Conservation (phyloP, 2,329 filamentous ascomycete genomes). For the Waltergamsia citrina region DNA sequence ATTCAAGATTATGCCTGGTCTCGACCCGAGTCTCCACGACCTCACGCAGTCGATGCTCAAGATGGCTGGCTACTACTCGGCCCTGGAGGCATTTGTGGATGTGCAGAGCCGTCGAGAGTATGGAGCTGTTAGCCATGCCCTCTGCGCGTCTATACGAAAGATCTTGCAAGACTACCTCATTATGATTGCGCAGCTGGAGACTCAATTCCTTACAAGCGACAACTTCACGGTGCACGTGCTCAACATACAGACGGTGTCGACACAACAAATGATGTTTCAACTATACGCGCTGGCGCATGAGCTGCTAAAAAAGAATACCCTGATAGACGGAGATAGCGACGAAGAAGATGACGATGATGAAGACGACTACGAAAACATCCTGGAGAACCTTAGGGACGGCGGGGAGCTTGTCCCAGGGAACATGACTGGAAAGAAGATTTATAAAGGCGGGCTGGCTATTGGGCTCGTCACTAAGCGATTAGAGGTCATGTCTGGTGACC, state of each 20-base stretch:
- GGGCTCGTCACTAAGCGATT: slow-evolving; percentile 77
- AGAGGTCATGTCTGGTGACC: slow-evolving; percentile 87
- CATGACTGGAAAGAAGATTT: slow-evolving; percentile 81
- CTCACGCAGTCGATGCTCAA: slow-evolving; percentile 81
- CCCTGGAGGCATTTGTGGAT: slow-evolving; percentile 86
- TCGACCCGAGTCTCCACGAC: slow-evolving; percentile 87
- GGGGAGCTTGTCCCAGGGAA: slow-evolving; percentile 71
- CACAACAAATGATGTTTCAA: slow-evolving; percentile 83
- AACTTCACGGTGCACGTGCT: slow-evolving; percentile 89
- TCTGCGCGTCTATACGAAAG: slow-evolving; percentile 91
- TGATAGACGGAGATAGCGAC: slow-evolving; percentile 72
- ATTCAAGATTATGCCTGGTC: slow-evolving; percentile 70
- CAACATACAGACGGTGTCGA: slow-evolving; percentile 84
- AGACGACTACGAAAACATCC: slow-evolving; percentile 82
- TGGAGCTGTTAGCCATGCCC: slow-evolving; percentile 87
- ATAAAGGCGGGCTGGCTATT: slow-evolving; percentile 93
- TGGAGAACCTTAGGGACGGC: slow-evolving; percentile 81
- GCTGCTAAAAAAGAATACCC: slow-evolving; percentile 75
- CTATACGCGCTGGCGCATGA: slow-evolving; percentile 83
- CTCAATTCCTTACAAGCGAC: slow-evolving; percentile 80
- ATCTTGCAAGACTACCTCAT: slow-evolving; percentile 89
- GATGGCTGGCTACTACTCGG: slow-evolving; percentile 88
- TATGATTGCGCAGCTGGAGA: slow-evolving; percentile 86
- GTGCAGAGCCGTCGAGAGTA: slow-evolving; percentile 90
- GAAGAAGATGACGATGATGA: slow-evolving; percentile 51